A percentile compares a stretch with the other conserved stretches of the same genome.
phyloP scores from a whole-genome alignment of 2,329 filamentous ascomycete species.

The Arthroderma sp. region DNA sequence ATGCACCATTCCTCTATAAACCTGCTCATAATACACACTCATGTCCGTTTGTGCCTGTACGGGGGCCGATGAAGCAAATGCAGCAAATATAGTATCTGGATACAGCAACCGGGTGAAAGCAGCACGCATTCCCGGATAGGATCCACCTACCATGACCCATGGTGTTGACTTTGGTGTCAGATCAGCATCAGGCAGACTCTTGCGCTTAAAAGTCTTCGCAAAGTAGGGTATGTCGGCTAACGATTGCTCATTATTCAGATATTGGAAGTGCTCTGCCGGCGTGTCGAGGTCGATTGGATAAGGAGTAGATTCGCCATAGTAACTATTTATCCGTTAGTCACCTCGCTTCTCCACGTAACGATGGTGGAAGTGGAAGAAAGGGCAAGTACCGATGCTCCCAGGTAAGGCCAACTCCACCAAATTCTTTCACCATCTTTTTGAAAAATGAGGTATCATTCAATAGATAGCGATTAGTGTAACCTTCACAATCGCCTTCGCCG shows the following conservation, averaged over 20 bases:
- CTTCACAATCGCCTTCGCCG: constrained; percentile 33
- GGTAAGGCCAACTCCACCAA: constrained; percentile 26
- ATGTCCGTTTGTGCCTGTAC: constrained; percentile 38
- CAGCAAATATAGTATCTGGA: constrained; percentile 29
- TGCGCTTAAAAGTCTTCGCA: constrained; percentile 27
- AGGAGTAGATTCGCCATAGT: constrained; percentile 31
- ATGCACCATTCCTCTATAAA: constrained; percentile 35
- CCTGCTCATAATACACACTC: constrained; percentile 38
- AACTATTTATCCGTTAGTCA: constrained; percentile 15
- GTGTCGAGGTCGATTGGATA: constrained; percentile 25
- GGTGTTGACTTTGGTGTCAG: constrained; percentile 29
- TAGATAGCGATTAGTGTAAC: constrained; percentile 26
- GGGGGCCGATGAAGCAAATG: constrained; percentile 30
- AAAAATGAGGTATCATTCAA: constrained; percentile 20
- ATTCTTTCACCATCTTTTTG: constrained; percentile 20
- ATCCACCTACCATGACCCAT: constrained; percentile 36
- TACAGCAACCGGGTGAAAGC: constrained; percentile 33
- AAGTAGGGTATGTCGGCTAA: constrained; percentile 34
- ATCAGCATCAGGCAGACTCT: constrained; percentile 20
- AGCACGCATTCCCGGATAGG: constrained; percentile 32
- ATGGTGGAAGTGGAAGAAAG: background rate
- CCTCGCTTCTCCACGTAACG: background rate
- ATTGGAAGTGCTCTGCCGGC: constrained; percentile 27
- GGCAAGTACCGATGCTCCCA: constrained; percentile 30
- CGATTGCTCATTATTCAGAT: constrained; percentile 31